Evolutionary conservation across 305 asterid genomes (phyloP).

Genomic region (Nicotiana rustica): DNA sequence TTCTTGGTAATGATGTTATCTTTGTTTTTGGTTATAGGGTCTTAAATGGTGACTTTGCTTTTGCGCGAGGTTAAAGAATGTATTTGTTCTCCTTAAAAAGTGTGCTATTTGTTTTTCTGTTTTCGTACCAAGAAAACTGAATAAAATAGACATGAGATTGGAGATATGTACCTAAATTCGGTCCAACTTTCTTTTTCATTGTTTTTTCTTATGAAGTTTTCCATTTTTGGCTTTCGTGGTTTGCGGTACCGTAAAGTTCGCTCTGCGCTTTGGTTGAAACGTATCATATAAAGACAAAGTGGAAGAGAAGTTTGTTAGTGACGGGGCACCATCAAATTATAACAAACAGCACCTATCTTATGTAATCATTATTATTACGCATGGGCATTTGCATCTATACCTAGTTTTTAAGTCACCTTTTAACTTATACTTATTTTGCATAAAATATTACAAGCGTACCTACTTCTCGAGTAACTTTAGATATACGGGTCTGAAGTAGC

Average conservation of each 20-base stretch:
- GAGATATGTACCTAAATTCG: slow-evolving; percentile 18
- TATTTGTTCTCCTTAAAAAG: background rate
- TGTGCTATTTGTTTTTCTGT: background rate
- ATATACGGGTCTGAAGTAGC: too few species aligned
- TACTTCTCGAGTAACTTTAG: too few species aligned
- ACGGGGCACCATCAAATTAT: background rate
- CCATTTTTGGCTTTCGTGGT: background rate
- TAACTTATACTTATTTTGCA: too few species aligned
- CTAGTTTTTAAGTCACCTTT: too few species aligned
- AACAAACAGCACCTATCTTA: background rate
- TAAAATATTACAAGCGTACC: too few species aligned
- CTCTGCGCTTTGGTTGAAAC: too few species aligned
- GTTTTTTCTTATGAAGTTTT: background rate
- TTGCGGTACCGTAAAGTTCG: too few species aligned
- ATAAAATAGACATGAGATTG: background rate
- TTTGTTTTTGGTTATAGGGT: background rate
- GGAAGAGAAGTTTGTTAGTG: too few species aligned
- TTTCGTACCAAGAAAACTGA: background rate
- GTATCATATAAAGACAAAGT: too few species aligned
- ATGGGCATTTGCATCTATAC: too few species aligned
- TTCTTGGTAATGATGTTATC: background rate
- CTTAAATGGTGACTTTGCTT: slow-evolving; percentile 13
- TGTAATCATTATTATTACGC: background rate
- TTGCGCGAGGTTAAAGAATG: background rate
- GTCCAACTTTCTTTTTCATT: background rate